Percentiles rank a stretch among this genome's conserved stretches.
Evolutionary conservation across 2,329 filamentous ascomycete genomes (phyloP).

Genomic region (Trichoderma aggressivum): DNA sequence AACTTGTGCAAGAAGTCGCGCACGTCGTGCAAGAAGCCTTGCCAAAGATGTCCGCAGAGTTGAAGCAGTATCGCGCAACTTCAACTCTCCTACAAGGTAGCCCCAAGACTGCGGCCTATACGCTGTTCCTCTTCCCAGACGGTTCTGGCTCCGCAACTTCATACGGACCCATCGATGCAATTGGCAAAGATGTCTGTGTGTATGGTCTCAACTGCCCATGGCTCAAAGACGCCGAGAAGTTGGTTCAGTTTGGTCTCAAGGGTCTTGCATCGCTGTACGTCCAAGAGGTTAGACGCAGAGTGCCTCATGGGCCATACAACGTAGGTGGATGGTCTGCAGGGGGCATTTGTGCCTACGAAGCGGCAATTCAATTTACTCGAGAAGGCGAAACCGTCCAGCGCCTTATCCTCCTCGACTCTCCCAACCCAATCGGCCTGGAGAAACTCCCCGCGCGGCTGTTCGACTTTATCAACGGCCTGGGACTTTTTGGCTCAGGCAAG

Average conservation of each 20-base stretch:
- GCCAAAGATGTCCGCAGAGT: neutral
- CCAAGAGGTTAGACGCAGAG: constrained; percentile 66
- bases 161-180: constrained; percentile 42
- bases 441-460: constrained; percentile 59
- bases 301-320: constrained; percentile 64
- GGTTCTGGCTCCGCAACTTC: constrained; percentile 62
- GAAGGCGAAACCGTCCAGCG: constrained; percentile 55
- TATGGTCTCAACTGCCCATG: constrained; percentile 58
- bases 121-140: constrained; percentile 41
- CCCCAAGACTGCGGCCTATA: constrained; percentile 10
- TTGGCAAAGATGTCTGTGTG: constrained; percentile 46
- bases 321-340: constrained; percentile 73
- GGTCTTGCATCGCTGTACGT: constrained; percentile 46
- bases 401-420: constrained; percentile 62
- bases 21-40: neutral
- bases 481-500: constrained; percentile 62
- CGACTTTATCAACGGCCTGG: constrained; percentile 68
- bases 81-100: constrained; percentile 7
- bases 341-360: constrained; percentile 67
- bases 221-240: constrained; percentile 56
- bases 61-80: constrained; percentile 15
- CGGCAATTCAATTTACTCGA: constrained; percentile 56
- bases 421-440: constrained; percentile 63
- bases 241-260: constrained; percentile 9
- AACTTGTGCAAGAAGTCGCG: neutral